Conservation (phyloP, 2,329 filamentous ascomycete species). For the Herpotrichia juniperi region DNA sequence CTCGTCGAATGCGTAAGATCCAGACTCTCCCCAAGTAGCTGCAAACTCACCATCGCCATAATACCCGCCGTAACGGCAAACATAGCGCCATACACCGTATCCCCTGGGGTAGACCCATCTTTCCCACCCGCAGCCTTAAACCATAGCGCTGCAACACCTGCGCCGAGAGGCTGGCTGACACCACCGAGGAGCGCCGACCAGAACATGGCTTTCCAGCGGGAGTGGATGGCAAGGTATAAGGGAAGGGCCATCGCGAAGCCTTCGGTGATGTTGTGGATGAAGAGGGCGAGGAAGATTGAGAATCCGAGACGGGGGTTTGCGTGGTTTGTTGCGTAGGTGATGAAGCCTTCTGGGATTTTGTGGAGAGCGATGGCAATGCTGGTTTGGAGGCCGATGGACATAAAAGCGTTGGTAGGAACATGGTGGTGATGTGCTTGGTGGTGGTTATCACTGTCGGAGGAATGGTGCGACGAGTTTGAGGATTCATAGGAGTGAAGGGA, state of each 20-base stretch:
- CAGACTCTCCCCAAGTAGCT: conserved; percentile 85
- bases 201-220: conserved; percentile 78
- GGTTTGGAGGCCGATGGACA: conserved; percentile 94
- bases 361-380: conserved; percentile 94
- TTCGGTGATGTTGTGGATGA: conserved; percentile 98
- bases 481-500: conserved; percentile 21
- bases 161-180: conserved; percentile 84
- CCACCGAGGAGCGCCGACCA: conserved; percentile 87
- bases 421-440: conserved; percentile 84
- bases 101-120: conserved; percentile 55
- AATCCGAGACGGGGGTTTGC: conserved; percentile 88
- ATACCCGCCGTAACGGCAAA: conserved; percentile 92
- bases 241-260: conserved; percentile 94
- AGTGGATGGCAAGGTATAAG: conserved; percentile 87
- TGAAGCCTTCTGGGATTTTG: conserved; percentile 86
- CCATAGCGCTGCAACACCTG: conserved; percentile 83
- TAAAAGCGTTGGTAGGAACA: conserved; percentile 89
- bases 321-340: conserved; percentile 97
- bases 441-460: conserved; percentile 23
- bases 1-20: conserved; percentile 80
- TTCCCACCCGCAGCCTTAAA: conserved; percentile 71
- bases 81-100: conserved; percentile 74
- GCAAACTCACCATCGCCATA: conserved; percentile 91
- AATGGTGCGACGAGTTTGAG: conserved; percentile 14
- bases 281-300: conserved; percentile 91